Evolutionary conservation across 2,329 filamentous ascomycete genomes (phyloP).

Genomic region (Microdochium paspali): DNA sequence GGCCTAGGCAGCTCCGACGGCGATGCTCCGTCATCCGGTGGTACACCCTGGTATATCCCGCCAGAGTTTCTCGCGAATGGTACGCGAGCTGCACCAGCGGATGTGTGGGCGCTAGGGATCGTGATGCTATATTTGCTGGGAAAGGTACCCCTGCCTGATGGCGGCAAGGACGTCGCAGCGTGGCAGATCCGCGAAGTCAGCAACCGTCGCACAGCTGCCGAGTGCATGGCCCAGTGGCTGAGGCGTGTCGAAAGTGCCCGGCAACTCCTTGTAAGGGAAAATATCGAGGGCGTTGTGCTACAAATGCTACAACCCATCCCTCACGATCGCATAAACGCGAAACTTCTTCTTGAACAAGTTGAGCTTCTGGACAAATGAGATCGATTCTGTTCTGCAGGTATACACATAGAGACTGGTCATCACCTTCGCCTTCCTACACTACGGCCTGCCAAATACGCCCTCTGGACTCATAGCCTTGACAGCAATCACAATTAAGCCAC

Average conservation of each 20-base stretch:
- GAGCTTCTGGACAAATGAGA: background rate
- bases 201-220: background rate
- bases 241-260: background rate
- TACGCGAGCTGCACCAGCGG: background rate
- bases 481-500: slow-evolving; percentile 22
- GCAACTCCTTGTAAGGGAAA: background rate
- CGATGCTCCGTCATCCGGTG: background rate
- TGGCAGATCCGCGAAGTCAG: background rate
- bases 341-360: background rate
- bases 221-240: background rate
- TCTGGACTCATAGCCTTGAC: slow-evolving; percentile 24
- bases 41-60: slow-evolving; percentile 7
- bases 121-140: slow-evolving; percentile 1
- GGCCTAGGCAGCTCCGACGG: slow-evolving; percentile 2
- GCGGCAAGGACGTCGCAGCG: background rate
- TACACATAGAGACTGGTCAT: no score
- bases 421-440: background rate
- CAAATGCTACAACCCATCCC: background rate
- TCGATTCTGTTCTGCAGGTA: no score
- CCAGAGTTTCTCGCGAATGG: slow-evolving; percentile 2
- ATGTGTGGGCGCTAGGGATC: slow-evolving; percentile 2
- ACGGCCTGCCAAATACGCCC: slow-evolving; percentile 25
- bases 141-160: background rate
- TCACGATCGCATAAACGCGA: background rate
- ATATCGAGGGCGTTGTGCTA: background rate